Base-by-base conservation (phyloP, 176 grass and related monocot genomes). In the Alopecurus myosuroides region DNA sequence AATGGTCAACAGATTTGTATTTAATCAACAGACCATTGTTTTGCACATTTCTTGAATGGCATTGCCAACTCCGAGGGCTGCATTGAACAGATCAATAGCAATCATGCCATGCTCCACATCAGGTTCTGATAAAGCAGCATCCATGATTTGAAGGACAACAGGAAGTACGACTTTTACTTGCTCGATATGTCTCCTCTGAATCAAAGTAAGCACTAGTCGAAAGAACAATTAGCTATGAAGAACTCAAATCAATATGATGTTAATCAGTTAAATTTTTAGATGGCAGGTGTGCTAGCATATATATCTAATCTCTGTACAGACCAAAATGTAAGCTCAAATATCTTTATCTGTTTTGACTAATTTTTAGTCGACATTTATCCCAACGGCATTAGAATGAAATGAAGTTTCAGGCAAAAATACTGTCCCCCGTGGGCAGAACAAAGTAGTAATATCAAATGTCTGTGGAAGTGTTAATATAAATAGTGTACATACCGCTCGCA, bases 151-250 rank as follows among this genome's bases (percentile, higher is more conserved):
- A 86, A 98, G 89, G 80, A 98, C 79, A 93, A 82, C 68, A 36
- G 96, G 96, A 86, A 98, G 71, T 60, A 49, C 77, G 18, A 86
- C 87, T 74, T 94, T 95, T 83, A 94, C 62, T 92, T 98, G 96
- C 83, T 98, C 89, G 29, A 95, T 67, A 88, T 93, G 89, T 80
- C 85, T 86, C 85, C 91, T 95, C 81, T 94, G 89, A 84, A 95
- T 94, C 76, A 76, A 83, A 87, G 39, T 57, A 71, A 94, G 78
- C 39, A 93, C 93, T 98, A 91, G 48, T 71, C 41, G 64, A 89
- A 77, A 42, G 36, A 83, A 64, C 41, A 85, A 67, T 40, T 88
- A 85, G 81, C 77, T 84, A 92, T 73, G 20, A 39, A 70, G 22
- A 84, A 42, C 26, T 51, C 5, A 75, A 50, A 84, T 37, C 1